Evolutionary conservation across 2,329 filamentous ascomycete species (phyloP).

Genomic region (Pezicula radicicola): DNA sequence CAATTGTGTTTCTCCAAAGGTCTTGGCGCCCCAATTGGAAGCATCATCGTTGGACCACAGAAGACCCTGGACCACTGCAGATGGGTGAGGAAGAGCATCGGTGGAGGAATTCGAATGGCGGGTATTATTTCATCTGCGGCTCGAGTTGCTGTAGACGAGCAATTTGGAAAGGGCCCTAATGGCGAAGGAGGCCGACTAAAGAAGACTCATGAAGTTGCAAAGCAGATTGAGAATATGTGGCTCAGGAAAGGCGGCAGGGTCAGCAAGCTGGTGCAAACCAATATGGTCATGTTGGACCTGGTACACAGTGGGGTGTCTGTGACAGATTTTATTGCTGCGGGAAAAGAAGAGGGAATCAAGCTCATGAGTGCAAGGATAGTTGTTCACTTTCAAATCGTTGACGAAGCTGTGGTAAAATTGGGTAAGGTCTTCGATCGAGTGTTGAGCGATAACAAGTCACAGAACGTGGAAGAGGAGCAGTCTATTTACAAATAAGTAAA

Average conservation of each 20-base stretch:
- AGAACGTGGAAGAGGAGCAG: too few relatives aligned
- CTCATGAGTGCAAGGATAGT: background rate
- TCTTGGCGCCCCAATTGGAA: constrained; percentile 76
- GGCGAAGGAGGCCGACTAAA: constrained; percentile 60
- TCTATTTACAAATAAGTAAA: too few relatives aligned
- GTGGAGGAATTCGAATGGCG: constrained; percentile 73
- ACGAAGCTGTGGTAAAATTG: background rate
- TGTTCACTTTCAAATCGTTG: background rate
- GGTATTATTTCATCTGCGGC: constrained; percentile 76
- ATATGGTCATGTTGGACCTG: background rate
- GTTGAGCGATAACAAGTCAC: too few relatives aligned
- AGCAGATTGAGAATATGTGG: constrained; percentile 42
- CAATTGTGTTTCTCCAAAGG: constrained; percentile 81
- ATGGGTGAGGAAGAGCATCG: constrained; percentile 79
- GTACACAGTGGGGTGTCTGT: background rate
- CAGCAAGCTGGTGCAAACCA: background rate
- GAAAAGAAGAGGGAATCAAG: background rate
- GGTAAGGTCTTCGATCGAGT: background rate
- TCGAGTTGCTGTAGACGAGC: constrained; percentile 74
- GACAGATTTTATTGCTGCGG: background rate
- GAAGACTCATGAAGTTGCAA: constrained; percentile 59
- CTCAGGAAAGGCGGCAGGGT: too few relatives aligned
- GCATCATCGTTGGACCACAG: constrained; percentile 62
- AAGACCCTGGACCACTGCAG: constrained; percentile 58
- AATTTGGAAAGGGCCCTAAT: constrained; percentile 58